Evolutionary conservation across 2,329 filamentous ascomycete species (phyloP).

Genomic region (Colletotrichum coccodes): DNA sequence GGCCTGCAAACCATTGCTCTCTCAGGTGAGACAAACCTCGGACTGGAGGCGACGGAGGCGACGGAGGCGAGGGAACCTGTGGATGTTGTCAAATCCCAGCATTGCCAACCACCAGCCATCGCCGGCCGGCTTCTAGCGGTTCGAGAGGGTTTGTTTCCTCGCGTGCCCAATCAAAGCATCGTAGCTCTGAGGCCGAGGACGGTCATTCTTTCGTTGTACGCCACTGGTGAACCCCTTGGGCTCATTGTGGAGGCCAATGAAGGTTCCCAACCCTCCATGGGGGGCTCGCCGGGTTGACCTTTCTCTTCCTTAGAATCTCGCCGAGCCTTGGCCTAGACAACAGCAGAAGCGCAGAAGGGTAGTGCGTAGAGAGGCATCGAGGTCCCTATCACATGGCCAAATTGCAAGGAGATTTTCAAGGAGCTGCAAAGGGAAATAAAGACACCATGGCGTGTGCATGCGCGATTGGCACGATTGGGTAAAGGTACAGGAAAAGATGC

Average conservation of each 20-base stretch:
- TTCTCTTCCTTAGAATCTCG: conserved; percentile 1
- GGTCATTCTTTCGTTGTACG: neutral
- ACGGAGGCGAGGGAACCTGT: conserved; percentile 7
- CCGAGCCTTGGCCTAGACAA: neutral
- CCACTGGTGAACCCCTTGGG: conserved; percentile 14
- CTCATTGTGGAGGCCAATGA: conserved; percentile 2
- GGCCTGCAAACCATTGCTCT: neutral
- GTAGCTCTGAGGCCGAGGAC: conserved; percentile 3
- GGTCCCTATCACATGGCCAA: neutral
- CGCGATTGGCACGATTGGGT: neutral
- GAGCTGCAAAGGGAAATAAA: neutral
- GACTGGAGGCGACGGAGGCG: neutral
- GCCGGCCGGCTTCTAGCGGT: conserved; percentile 21
- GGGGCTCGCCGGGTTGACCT: neutral
- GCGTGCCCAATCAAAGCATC: conserved; percentile 20
- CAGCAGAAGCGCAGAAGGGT: neutral
- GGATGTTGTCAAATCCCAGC: neutral
- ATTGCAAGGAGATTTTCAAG: neutral
- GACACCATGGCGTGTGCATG: neutral
- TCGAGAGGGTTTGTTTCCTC: neutral
- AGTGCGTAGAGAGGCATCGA: neutral
- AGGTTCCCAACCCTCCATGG: neutral
- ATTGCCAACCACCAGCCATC: neutral
- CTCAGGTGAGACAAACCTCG: conserved; percentile 15
- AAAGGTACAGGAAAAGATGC: neutral